Percentiles rank a stretch among this genome's conserved stretches.
Evolutionary conservation across 129 eudicot genomes (phyloP).

Genomic region (Chrysanthemum lavandulifolium): DNA sequence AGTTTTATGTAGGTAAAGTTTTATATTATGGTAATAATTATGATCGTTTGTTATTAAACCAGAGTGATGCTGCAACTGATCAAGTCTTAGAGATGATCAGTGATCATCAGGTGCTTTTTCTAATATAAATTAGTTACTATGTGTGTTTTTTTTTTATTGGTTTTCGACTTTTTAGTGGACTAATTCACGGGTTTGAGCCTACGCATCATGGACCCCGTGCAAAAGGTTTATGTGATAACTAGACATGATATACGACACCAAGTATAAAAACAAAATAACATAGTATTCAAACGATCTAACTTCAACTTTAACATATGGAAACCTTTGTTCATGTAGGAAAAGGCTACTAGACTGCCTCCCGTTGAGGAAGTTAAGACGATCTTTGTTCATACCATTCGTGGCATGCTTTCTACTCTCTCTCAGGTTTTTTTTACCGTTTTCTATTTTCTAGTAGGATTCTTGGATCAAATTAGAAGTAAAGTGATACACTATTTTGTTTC

Average conservation of each 20-base stretch:
- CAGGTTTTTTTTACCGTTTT: constrained; percentile 39
- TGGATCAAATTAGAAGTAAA: neutral
- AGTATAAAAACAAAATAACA: no score
- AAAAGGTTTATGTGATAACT: no score
- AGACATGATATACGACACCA: no score
- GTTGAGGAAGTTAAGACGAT: constrained; percentile 74
- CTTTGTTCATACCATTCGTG: constrained; percentile 61
- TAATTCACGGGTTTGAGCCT: neutral
- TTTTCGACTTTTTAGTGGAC: neutral
- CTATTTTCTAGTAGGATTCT: neutral
- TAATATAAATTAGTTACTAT: neutral
- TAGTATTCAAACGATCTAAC: no score
- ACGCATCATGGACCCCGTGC: no score
- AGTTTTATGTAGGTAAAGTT: neutral
- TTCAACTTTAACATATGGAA: no score
- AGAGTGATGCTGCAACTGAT: neutral
- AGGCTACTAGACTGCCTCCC: constrained; percentile 82
- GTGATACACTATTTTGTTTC: neutral
- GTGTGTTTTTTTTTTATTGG: neutral
- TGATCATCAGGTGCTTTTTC: constrained; percentile 71
- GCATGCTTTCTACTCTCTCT: constrained; percentile 79
- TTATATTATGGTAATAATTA: no score
- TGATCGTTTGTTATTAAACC: no score
- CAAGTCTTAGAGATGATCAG: constrained; percentile 53
- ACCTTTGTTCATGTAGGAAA: constrained; percentile 58